Conservation (phyloP, 2,329 filamentous ascomycete genomes). For the Fusarium subtropicale region DNA sequence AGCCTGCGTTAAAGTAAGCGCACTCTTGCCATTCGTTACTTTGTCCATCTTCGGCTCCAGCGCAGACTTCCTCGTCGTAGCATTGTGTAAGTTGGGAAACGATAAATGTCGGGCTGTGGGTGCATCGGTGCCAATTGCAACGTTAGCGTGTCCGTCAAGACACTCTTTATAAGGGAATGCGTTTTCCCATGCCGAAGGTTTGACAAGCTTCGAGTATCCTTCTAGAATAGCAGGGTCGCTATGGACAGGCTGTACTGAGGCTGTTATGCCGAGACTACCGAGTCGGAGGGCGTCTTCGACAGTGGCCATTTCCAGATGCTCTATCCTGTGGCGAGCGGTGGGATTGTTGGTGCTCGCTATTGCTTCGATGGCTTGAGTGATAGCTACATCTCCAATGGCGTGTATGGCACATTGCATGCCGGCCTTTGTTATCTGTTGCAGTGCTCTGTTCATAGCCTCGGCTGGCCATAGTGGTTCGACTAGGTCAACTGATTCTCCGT, state of each 20-base stretch:
- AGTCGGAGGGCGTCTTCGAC: conserved; percentile 66
- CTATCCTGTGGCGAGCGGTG: conserved; percentile 68
- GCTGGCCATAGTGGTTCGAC: conserved; percentile 65
- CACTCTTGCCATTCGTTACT: conserved; percentile 65
- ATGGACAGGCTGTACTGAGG: conserved; percentile 69
- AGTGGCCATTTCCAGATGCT: conserved; percentile 71
- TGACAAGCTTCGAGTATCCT: conserved; percentile 70
- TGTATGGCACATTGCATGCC: conserved; percentile 72
- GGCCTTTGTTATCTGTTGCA: conserved; percentile 63
- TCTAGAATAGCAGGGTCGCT: conserved; percentile 70
- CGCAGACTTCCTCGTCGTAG: conserved; percentile 67
- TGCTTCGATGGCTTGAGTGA: conserved; percentile 67
- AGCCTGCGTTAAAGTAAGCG: conserved; percentile 64
- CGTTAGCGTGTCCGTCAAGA: conserved; percentile 61
- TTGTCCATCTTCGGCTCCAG: conserved; percentile 58
- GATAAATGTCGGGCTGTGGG: conserved; percentile 68
- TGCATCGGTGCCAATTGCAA: conserved; percentile 70
- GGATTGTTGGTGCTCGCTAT: conserved; percentile 59
- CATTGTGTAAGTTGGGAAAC: conserved; percentile 68
- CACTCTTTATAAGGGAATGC: conserved; percentile 75
- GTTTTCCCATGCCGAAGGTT: conserved; percentile 63
- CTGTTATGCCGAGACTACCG: conserved; percentile 69
- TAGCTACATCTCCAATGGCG: conserved; percentile 72
- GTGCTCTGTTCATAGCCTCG: conserved; percentile 63
- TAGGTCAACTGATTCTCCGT: conserved; percentile 60